phyloP scores from a whole-genome alignment of 495 filamentous ascomycete genomes.

The Podospora appendiculata region DNA sequence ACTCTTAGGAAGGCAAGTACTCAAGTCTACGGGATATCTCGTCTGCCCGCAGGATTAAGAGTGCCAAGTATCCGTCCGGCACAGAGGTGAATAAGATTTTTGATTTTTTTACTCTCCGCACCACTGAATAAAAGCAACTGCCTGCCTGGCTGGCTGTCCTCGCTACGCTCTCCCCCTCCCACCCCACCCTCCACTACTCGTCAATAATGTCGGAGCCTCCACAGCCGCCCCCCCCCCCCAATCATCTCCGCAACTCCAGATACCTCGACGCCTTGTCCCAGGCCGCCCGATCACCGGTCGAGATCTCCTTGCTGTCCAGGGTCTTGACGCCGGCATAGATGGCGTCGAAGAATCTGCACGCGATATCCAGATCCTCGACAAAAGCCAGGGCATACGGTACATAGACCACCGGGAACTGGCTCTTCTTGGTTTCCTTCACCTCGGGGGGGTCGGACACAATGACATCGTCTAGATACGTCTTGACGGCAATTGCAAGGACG shows the following conservation, averaged over 20 bases:
- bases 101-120: not conserved
- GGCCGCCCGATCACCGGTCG: slow-evolving; percentile 43
- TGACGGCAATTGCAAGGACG: slow-evolving; percentile 80
- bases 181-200: no score
- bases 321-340: slow-evolving; percentile 63
- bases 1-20: no score
- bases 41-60: no score
- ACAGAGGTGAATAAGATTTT: no score
- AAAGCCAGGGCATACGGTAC: slow-evolving; percentile 72
- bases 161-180: no score
- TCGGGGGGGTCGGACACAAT: slow-evolving; percentile 52
- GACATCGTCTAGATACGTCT: slow-evolving; percentile 84
- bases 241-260: slow-evolving; percentile 28
- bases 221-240: no score
- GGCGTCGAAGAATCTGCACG: slow-evolving; percentile 78
- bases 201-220: not conserved
- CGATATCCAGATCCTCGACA: slow-evolving; percentile 65
- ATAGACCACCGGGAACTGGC: slow-evolving; percentile 53
- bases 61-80: no score
- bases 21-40: no score
- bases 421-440: slow-evolving; percentile 51
- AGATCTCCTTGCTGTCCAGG: slow-evolving; percentile 51
- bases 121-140: not conserved
- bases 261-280: slow-evolving; percentile 64
- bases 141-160: not conserved